Base-by-base conservation (phyloP, 2,329 filamentous ascomycete genomes). In the Fusarium mundagurra region DNA sequence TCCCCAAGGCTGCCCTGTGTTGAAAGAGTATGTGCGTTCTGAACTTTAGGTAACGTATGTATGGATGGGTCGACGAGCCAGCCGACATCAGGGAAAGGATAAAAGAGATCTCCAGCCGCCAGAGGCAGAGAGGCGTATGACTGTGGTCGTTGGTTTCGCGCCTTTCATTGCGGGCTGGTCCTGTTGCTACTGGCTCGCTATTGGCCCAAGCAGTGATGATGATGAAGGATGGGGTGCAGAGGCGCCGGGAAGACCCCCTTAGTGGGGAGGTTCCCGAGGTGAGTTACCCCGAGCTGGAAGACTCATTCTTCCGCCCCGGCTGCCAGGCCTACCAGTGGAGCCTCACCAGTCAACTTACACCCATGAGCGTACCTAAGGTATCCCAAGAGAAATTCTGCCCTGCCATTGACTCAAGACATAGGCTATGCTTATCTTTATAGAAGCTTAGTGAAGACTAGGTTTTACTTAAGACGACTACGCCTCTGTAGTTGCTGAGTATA, bases 151-250 rank as follows among this genome's bases (percentile, higher is more conserved):
- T 61, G 48, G 61, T 59, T 58, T 60, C 55, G 53, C 41, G 61
- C 61, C 48, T 61, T 44, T 53, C 69, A 65, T 76, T 74, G 62
- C 45, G 34, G 54, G 69, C 69, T 61, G 69, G 53, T 60, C 38
- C 24, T 53, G 39, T 39, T 62, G 39, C 14, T 44, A 41, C 20
- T 51, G 66, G 69, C 64, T 54, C 61, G 55, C 71, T 58, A 77
- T 78, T 78, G 76, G 76, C 53, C 67, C 60, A 50, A 67, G 55
- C 65, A 66, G 58, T 61, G 41, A 54, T 43, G 57, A 51, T 57
- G 60, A 63, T 68, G 41, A 33, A 72, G 59, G 31, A 60, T 55
- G 60, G 50, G 33, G 16, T 53, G 36, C 22, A 67, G 44, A n/a
- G 33, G 55, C 41, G 50, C 50, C 50, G 47, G 41, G 41, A 61